A percentile compares a stretch with the other conserved stretches of the same genome.
Evolutionary conservation across 768 basidiomycete species (phyloP).

Genomic region (Xerocomellus chrysenteron): DNA sequence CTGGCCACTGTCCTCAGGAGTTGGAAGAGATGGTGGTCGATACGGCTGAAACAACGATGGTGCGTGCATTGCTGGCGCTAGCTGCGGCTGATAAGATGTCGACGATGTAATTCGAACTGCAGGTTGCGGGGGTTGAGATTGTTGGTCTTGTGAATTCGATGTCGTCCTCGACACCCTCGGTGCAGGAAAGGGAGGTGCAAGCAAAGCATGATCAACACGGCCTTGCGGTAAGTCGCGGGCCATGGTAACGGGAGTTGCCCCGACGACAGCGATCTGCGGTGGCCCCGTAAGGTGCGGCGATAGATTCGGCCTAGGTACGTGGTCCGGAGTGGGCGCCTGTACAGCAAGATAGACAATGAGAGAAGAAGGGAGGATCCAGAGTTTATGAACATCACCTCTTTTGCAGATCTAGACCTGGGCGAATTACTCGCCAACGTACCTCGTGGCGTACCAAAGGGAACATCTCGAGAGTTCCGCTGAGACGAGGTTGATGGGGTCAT

Average conservation of each 20-base stretch:
- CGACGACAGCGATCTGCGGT: constrained; percentile 33
- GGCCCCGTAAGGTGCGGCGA: constrained; percentile 13
- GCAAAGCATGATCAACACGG: constrained; percentile 23
- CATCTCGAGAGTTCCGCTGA: constrained; percentile 28
- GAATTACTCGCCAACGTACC: constrained; percentile 22
- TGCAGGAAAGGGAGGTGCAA: constrained; percentile 29
- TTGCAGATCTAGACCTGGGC: constrained; percentile 20
- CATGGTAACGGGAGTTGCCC: constrained; percentile 26
- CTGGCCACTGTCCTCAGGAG: constrained; percentile 14
- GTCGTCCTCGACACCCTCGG: constrained; percentile 25
- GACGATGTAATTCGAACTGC: constrained; percentile 7
- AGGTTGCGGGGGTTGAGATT: constrained; percentile 12
- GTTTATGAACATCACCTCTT: constrained; percentile 23
- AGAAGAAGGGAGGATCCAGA: neutral
- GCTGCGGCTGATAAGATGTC: constrained; percentile 17
- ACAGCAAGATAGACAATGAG: constrained; percentile 7
- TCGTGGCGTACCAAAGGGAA: constrained; percentile 20
- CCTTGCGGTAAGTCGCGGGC: constrained; percentile 23
- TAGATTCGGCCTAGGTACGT: constrained; percentile 9
- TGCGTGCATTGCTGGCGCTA: constrained; percentile 6
- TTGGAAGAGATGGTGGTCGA: constrained; percentile 20
- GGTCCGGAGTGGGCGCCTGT: constrained; percentile 25
- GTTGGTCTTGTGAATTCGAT: constrained; percentile 25
- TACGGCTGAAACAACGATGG: constrained; percentile 27
- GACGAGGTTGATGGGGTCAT: constrained; percentile 23